Conservation (phyloP, 352 stramenopile genomes). For the Pythium insidiosum region DNA sequence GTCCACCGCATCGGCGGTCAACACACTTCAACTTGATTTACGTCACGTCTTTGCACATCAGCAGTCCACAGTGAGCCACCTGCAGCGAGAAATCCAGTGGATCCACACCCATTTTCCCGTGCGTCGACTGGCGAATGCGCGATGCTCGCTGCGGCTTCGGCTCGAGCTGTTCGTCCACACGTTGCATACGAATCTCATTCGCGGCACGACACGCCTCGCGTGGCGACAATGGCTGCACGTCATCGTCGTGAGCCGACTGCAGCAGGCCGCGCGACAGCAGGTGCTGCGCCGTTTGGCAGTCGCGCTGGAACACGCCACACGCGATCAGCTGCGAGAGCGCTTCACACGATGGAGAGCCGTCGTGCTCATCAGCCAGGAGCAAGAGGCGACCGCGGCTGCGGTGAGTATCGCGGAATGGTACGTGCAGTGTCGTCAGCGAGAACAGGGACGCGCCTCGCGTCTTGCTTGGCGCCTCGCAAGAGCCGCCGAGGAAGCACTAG, state of each 20-base stretch:
- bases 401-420: slow-evolving; percentile 5
- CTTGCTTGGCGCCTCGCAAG: slow-evolving; percentile 12
- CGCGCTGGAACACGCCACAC: not conserved
- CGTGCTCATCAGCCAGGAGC: not conserved
- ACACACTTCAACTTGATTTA: too few species aligned
- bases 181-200: slow-evolving; percentile 17
- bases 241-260: slow-evolving; percentile 19
- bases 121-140: slow-evolving; percentile 31
- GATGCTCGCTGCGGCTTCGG: slow-evolving; percentile 36
- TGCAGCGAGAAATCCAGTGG: slow-evolving; percentile 44
- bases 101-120: slow-evolving; percentile 56
- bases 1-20: too few species aligned
- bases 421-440: not conserved
- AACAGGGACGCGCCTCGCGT: not conserved
- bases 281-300: slow-evolving; percentile 4
- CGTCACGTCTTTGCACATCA: not conserved
- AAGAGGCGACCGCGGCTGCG: slow-evolving; percentile 6
- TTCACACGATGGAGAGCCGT: slow-evolving; percentile 6
- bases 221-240: slow-evolving; percentile 22
- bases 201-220: slow-evolving; percentile 13
- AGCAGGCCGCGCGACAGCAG: slow-evolving; percentile 1
- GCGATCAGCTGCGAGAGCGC: not conserved
- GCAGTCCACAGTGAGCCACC: slow-evolving; percentile 1
- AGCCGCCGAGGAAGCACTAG: slow-evolving; percentile 5
- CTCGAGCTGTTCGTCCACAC: slow-evolving; percentile 29